Evolutionary conservation across 805 yeast genomes (phyloP).

Genomic region (Lipomyces yamadae): DNA sequence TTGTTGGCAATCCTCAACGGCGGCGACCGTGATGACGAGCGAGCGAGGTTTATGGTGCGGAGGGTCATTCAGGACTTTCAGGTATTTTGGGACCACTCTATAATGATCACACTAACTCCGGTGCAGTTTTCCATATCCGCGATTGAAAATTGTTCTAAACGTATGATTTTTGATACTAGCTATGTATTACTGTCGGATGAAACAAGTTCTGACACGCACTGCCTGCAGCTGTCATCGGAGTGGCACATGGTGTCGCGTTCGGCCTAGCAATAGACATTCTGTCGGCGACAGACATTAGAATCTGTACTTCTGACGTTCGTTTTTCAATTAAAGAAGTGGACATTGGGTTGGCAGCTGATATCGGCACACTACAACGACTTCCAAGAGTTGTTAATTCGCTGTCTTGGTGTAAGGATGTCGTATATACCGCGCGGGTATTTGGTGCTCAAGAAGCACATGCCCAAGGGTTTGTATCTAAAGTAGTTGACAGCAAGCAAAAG

Average conservation of each 20-base stretch:
- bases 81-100: constrained; percentile 49
- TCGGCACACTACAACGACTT: constrained; percentile 74
- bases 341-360: constrained; percentile 77
- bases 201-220: neutral
- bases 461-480: constrained; percentile 60
- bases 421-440: constrained; percentile 65
- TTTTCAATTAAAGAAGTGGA: constrained; percentile 71
- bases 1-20: constrained; percentile 19
- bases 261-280: constrained; percentile 76
- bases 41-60: constrained; percentile 44
- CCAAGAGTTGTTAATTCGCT: constrained; percentile 59
- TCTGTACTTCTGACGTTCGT: constrained; percentile 57
- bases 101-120: constrained; percentile 28
- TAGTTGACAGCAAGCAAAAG: constrained; percentile 53
- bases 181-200: neutral
- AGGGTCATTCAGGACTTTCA: constrained; percentile 62
- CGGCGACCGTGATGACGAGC: constrained; percentile 30
- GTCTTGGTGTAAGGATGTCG: constrained; percentile 63
- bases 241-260: constrained; percentile 65
- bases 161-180: constrained; percentile 10
- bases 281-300: constrained; percentile 61
- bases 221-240: constrained; percentile 59
- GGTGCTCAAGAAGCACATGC: constrained; percentile 58
- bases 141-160: constrained; percentile 36
- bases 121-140: constrained; percentile 23